Base-by-base conservation (phyloP, 2,329 filamentous ascomycete species). In the Arthrobotrys sphaeroides region DNA sequence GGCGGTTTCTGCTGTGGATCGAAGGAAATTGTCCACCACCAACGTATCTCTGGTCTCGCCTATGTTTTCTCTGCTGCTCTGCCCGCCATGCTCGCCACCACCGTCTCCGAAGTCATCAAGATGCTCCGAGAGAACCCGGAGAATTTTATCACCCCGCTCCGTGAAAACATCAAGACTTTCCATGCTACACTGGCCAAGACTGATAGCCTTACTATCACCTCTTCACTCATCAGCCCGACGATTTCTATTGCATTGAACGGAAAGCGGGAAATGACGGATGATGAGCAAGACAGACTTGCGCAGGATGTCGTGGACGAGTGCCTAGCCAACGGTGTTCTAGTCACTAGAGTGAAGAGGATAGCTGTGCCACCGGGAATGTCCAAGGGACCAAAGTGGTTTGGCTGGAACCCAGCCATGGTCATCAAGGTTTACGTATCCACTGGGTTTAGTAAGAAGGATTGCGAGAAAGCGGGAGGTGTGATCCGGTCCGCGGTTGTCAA, bases 301-400 rank as follows among this genome's bases (percentile, higher is more conserved):
- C 90, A 96, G 80, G 95, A 99, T 80, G 90, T 92, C 78, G 93
- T 97, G n/a, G 96, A 99, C 75, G 95, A 99, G 90, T 94, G 96
- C 67, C 88, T 98, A 66, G 87, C 90, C 73, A 98, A 98, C 80
- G 91, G 92, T 20, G 92, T 99, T 49, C 86, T 99, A 72, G 91
- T 99, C 80, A 95, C 93, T 0, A 88, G 93, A 57, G 85, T 97
- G 45, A 98, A 96, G 85, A 89, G 87, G 36, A 88, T 91, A 81
- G 91, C 93, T 0, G 86, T 91, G 74, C 59, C 65, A 1, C 38
- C 24, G 20, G 73, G 73, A 0, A 76, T 76, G 73, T 85, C 87
- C 55, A 84, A 85, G 47, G 88, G 88, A 53, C 86, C 89, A 12
- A 90, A 90, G 81, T 91, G 94, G 72, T 86, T 88, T 45, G 87